Base-by-base conservation (phyloP, 148 eudicot genomes). In the Rhododendron williamsianum region DNA sequence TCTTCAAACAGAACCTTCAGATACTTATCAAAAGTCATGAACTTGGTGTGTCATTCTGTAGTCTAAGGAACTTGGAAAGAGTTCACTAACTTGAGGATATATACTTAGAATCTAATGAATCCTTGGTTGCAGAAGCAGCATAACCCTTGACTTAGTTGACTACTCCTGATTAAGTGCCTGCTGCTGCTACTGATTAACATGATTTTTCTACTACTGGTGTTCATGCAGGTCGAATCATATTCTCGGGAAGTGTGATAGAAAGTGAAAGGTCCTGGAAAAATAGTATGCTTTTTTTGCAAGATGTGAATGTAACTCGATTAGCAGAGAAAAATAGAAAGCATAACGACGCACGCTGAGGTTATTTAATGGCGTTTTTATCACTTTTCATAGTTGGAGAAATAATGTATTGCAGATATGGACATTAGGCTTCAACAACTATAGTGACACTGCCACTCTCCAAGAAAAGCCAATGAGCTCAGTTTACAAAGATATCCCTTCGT, bases 371-470 rank as follows among this genome's bases (percentile, higher is more conserved):
- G 4, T 12, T 6, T 3, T 5, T 74, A 74, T 16, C n/a, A 27
- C 77, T 35, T 73, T 58, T 73, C 77, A 35, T 73, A 74, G 19
- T 74, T 16, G 78, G 23, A 74, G 46, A 74, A 74, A 74, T 36
- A 35, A 73, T 73, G 78, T 16, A 73, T 82, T 23, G 65, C 63
- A 73, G 84, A 27, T 30, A 76, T 81, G 87, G 81, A 80, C 87
- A 86, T 81, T 86, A 82, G 80, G 73, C 85, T 56, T 23, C 4
- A 76, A 83, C 85, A 67, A 86, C 78, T 19, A 52, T 78, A 41
- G 30, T 45, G 88, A 76, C n/a, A 48, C 51, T 84, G 81, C 83
- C 88, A 87, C 88, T 86, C 81, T 83, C 69, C 83, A n/a, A 36
- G 60, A 72, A 15, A 35, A 27, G n/a, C 86, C 84, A 82, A 84